phyloP scores from a whole-genome alignment of 441 rosid species.

The Populus hybrid region DNA sequence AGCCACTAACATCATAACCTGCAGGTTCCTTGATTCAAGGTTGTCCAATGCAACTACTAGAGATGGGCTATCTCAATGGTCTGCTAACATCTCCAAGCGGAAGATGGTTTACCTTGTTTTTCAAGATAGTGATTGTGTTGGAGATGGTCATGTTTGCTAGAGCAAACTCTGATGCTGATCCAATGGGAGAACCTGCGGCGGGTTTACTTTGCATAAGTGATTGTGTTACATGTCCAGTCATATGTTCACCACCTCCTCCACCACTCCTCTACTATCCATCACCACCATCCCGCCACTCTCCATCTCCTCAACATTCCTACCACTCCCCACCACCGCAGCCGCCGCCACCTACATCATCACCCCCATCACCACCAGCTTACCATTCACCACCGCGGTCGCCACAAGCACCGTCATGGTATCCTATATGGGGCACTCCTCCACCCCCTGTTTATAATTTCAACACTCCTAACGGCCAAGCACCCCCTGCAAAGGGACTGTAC shows the following conservation, averaged over 20 bases:
- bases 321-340: slow-evolving; percentile 27
- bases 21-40: slow-evolving; percentile 2
- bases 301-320: slow-evolving; percentile 24
- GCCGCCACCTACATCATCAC: slow-evolving; percentile 28
- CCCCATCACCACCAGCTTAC: slow-evolving; percentile 27
- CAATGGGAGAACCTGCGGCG: slow-evolving; percentile 23
- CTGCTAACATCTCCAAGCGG: background rate
- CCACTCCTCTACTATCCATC: slow-evolving; percentile 16
- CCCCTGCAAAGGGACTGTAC: slow-evolving; percentile 30
- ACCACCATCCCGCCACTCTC: slow-evolving; percentile 20
- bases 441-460: slow-evolving; percentile 28
- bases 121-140: slow-evolving; percentile 13
- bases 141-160: slow-evolving; percentile 23
- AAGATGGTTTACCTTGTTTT: slow-evolving; percentile 16
- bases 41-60: background rate
- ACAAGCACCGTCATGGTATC: slow-evolving; percentile 24
- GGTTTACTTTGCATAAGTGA: slow-evolving; percentile 53
- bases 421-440: slow-evolving; percentile 34
- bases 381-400: slow-evolving; percentile 1
- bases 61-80: slow-evolving; percentile 13
- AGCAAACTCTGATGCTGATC: slow-evolving; percentile 23
- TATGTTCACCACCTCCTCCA: slow-evolving; percentile 49
- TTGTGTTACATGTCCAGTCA: slow-evolving; percentile 48
- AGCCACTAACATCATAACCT: background rate
- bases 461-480: slow-evolving; percentile 25